These are phyloP conservation scores for Ramaria sp. DNA, from an alignment of 768 basidiomycete species.

Conservation along the genomic window DNA sequence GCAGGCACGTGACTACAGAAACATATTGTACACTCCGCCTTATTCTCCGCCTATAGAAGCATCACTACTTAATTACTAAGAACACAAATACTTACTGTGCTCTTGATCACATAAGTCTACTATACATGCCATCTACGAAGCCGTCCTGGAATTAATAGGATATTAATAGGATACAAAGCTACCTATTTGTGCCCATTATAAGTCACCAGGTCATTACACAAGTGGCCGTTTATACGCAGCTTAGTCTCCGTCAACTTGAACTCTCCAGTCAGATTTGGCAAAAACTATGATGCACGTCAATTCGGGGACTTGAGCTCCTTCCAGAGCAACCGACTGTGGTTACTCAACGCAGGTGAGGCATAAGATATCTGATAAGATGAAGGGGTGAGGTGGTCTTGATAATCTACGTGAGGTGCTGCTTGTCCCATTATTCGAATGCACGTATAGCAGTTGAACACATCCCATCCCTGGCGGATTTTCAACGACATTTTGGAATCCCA, in stretches of 20 bases:
- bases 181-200: too few relatives aligned
- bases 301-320: constrained; percentile 46
- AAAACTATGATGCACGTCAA: constrained; percentile 49
- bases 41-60: neutral
- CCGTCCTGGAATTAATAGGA: too few relatives aligned
- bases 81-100: too few relatives aligned
- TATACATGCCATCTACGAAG: too few relatives aligned
- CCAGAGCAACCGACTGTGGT: constrained; percentile 25
- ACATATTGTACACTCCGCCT: neutral
- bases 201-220: too few relatives aligned
- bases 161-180: too few relatives aligned
- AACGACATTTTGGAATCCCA: constrained; percentile 37
- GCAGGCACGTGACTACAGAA: neutral
- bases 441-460: constrained; percentile 44
- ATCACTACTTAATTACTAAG: too few relatives aligned
- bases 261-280: too few relatives aligned
- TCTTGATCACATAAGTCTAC: too few relatives aligned
- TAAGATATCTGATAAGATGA: constrained; percentile 34
- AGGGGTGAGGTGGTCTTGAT: constrained; percentile 32
- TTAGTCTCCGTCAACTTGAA: too few relatives aligned
- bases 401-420: constrained; percentile 35
- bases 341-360: constrained; percentile 20
- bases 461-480: constrained; percentile 33
- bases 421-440: constrained; percentile 39
- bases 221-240: too few relatives aligned